Conservation (phyloP, 2,329 filamentous ascomycete species). For the Reticulascus tulasneorum region DNA sequence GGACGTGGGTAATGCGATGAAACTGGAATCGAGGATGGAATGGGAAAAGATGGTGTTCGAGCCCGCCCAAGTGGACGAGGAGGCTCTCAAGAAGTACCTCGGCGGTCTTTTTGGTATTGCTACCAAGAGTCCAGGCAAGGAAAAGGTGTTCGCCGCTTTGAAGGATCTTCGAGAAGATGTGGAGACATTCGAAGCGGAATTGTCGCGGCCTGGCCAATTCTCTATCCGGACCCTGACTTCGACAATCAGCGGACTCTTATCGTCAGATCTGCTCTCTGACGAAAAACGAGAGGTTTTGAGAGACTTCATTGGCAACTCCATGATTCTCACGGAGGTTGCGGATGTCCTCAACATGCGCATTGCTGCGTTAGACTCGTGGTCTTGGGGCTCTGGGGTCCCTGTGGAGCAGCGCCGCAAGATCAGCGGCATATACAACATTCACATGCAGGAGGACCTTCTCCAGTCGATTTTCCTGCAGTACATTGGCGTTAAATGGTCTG, state of each 20-base stretch:
- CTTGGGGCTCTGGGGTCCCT: conserved; percentile 37
- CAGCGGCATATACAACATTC: conserved; percentile 43
- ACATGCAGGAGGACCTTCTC: conserved; percentile 49
- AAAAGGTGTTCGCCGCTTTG: conserved; percentile 19
- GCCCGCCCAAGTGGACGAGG: conserved; percentile 30
- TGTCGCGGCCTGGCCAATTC: no score
- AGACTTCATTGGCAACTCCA: conserved; percentile 36
- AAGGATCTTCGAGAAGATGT: conserved; percentile 17
- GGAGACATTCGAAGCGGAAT: conserved; percentile 30
- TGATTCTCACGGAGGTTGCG: conserved; percentile 43
- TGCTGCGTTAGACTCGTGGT: conserved; percentile 38
- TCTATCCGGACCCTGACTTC: conserved; percentile 32
- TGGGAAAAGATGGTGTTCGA: conserved; percentile 45
- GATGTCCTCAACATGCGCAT: conserved; percentile 52
- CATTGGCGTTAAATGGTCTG: conserved; percentile 43
- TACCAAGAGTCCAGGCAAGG: conserved; percentile 11
- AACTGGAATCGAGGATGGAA: conserved; percentile 27
- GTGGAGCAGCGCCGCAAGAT: conserved; percentile 43
- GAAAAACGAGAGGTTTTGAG: conserved; percentile 36
- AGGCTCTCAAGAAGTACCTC: conserved; percentile 34
- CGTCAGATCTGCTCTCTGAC: conserved; percentile 39
- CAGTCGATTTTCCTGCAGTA: conserved; percentile 49
- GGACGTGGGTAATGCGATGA: conserved; percentile 34
- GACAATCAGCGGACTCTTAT: conserved; percentile 37
- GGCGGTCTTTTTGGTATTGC: conserved; percentile 32